Conservation (phyloP, 148 eudicot species). For the Diospyros kaki region DNA sequence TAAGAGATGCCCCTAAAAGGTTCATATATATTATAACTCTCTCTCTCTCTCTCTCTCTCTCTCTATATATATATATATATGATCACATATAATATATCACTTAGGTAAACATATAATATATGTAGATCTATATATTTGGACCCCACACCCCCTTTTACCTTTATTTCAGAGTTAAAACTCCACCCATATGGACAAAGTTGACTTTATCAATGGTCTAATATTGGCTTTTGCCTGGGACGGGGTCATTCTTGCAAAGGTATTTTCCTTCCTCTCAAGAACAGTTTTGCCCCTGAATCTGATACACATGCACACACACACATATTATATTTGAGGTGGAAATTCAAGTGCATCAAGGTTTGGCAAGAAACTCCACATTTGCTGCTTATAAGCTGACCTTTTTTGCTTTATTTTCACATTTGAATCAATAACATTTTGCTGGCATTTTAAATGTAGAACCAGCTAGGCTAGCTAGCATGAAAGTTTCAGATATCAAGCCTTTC, state of each 20-base stretch:
- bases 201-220: not conserved
- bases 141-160: not conserved
- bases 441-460: too few species aligned
- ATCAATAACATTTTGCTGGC: too few species aligned
- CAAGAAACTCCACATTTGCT: too few species aligned
- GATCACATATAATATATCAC: not conserved
- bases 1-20: not conserved
- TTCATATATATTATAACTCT: not conserved
- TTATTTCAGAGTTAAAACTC: conserved; percentile 3
- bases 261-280: not conserved
- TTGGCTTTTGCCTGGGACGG: not conserved
- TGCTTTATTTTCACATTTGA: too few species aligned
- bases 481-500: too few species aligned
- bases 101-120: not conserved
- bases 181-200: conserved; percentile 2
- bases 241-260: not conserved
- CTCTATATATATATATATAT: not conserved
- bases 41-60: too few species aligned
- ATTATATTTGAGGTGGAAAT: too few species aligned
- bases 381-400: too few species aligned
- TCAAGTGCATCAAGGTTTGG: too few species aligned
- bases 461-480: too few species aligned
- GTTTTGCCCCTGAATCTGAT: not conserved
- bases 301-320: too few species aligned
- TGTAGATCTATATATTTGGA: not conserved